phyloP scores from a whole-genome alignment of 306 rosid species.

The Rosa multiflora region DNA sequence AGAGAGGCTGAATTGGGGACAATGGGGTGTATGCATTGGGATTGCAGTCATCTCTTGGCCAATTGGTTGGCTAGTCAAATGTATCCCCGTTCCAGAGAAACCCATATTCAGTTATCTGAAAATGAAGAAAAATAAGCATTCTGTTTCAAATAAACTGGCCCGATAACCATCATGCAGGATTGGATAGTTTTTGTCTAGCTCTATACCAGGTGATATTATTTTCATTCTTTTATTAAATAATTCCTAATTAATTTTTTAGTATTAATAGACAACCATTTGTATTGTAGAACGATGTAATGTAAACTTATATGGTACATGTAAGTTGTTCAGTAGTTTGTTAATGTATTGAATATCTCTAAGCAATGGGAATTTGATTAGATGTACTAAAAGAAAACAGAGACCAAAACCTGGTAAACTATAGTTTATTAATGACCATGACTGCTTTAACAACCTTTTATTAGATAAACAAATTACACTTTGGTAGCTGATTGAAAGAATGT shows the following conservation, averaged over 20 bases:
- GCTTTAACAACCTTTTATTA: neutral
- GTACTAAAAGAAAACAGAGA: neutral
- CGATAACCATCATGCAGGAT: too few species aligned
- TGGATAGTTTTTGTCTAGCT: too few species aligned
- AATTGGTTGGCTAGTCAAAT: conserved; percentile 37
- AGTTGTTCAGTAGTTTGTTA: too few species aligned
- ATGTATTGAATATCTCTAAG: neutral
- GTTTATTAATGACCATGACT: neutral
- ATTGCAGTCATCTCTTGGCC: conserved; percentile 39
- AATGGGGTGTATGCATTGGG: conserved; percentile 39
- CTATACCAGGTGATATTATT: too few species aligned
- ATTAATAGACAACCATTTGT: too few species aligned
- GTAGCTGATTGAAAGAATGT: neutral
- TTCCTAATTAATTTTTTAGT: too few species aligned
- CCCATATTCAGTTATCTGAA: conserved; percentile 28
- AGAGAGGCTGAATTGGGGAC: conserved; percentile 35
- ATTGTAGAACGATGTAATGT: too few species aligned
- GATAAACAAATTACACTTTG: neutral
- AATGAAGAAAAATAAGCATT: neutral
- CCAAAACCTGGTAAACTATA: neutral
- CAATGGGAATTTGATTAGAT: neutral
- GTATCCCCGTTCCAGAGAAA: conserved; percentile 29
- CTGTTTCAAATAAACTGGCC: too few species aligned
- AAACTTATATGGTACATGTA: too few species aligned
- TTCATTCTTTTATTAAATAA: too few species aligned